Evolutionary conservation across 2,329 filamentous ascomycete species (phyloP).

Genomic region (Metarhizium album): DNA sequence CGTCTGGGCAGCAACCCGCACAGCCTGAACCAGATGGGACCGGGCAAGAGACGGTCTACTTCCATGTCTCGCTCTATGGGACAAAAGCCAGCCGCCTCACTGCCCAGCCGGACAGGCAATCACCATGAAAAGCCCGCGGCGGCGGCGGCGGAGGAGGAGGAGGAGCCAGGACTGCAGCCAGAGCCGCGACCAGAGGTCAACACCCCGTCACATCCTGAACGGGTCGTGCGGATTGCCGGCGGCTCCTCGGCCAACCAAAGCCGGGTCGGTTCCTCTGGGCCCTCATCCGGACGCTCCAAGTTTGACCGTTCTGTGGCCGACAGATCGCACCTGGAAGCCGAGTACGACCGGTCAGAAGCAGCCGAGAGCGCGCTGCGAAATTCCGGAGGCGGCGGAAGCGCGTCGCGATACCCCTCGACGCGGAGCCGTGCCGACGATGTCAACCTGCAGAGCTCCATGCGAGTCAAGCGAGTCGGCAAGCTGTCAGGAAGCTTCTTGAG

Average conservation of each 20-base stretch:
- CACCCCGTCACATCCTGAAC: slow-evolving; percentile 40
- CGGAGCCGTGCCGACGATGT: slow-evolving; percentile 50
- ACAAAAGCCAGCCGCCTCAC: slow-evolving; percentile 17
- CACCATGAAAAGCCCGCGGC: slow-evolving; percentile 29
- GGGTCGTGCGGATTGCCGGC: slow-evolving; percentile 44
- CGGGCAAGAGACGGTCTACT: slow-evolving; percentile 37
- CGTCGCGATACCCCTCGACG: slow-evolving; percentile 40
- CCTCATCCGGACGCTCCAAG: slow-evolving; percentile 25
- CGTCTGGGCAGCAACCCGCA: slow-evolving; percentile 42
- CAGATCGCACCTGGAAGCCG: slow-evolving; percentile 27
- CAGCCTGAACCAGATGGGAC: slow-evolving; percentile 28
- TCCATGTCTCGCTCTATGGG: slow-evolving; percentile 31
- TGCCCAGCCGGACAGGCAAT: slow-evolving; percentile 27
- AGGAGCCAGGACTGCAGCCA: slow-evolving; percentile 22
- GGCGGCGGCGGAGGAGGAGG: too few relatives aligned
- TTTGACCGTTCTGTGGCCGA: slow-evolving; percentile 23
- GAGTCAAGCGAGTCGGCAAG: slow-evolving; percentile 67
- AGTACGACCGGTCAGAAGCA: slow-evolving; percentile 36
- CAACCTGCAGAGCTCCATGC: slow-evolving; percentile 61
- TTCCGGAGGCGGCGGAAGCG: slow-evolving; percentile 39
- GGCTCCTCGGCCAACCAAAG: slow-evolving; percentile 38
- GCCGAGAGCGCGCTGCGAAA: slow-evolving; percentile 39
- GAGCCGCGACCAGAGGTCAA: slow-evolving; percentile 35
- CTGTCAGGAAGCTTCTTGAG: slow-evolving; percentile 68
- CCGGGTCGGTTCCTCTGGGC: slow-evolving; percentile 24